Percentiles rank a stretch among this genome's conserved stretches.
These are phyloP conservation scores for Diversispora epigaea DNA, from an alignment of 192 early-diverging fungal genomes.

Conservation along the genomic window DNA sequence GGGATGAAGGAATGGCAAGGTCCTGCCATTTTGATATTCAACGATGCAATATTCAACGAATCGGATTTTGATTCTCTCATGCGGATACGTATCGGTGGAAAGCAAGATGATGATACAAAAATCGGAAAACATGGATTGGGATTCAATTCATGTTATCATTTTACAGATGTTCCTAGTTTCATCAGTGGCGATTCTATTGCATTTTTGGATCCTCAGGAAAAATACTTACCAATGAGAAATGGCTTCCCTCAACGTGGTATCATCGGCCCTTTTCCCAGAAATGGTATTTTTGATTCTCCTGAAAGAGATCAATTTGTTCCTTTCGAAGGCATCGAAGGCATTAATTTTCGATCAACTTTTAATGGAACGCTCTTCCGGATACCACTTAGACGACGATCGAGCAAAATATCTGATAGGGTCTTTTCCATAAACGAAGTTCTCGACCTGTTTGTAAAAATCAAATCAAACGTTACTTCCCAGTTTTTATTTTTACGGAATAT, in stretches of 20 bases:
- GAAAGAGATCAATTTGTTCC: constrained; percentile 26
- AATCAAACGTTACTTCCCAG: background rate
- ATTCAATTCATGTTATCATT: constrained; percentile 23
- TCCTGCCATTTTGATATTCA: constrained; percentile 32
- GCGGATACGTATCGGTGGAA: constrained; percentile 31
- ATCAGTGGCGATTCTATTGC: constrained; percentile 23
- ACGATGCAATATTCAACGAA: constrained; percentile 32
- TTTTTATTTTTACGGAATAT: background rate
- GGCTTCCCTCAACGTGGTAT: background rate
- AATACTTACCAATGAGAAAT: background rate
- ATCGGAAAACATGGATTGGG: constrained; percentile 13
- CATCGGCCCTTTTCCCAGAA: background rate
- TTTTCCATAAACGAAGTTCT: background rate
- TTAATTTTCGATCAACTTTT: constrained; percentile 22
- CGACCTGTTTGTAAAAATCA: background rate
- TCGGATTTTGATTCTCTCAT: constrained; percentile 19
- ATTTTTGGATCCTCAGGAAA: constrained; percentile 31
- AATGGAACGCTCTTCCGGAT: constrained; percentile 34
- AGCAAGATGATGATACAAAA: constrained; percentile 15
- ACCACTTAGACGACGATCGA: constrained; percentile 7
- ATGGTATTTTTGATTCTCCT: background rate
- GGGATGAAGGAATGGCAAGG: constrained; percentile 32
- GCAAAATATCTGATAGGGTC: background rate
- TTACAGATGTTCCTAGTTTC: constrained; percentile 33
- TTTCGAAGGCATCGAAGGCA: background rate